phyloP scores from a whole-genome alignment of 108 stramenopile genomes.

The Cyclostephanos invisitatus region DNA sequence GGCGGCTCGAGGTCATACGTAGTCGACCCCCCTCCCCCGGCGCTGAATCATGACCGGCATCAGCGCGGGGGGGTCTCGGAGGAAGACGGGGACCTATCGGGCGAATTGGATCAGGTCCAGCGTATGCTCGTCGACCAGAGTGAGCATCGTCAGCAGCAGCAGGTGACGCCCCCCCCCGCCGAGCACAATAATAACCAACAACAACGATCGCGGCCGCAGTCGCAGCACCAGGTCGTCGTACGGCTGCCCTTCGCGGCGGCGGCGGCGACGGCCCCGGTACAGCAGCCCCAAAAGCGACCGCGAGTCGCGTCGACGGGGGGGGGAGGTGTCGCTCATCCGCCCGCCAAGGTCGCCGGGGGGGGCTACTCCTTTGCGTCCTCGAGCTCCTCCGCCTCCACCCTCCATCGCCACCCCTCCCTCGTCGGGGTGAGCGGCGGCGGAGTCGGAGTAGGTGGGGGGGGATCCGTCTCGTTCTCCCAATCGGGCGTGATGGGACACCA shows the following conservation, averaged over 20 bases:
- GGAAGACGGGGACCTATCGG: slow-evolving; percentile 26
- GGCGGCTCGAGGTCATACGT: slow-evolving; percentile 29
- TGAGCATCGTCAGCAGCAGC: slow-evolving; percentile 5
- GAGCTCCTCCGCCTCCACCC: slow-evolving; percentile 13
- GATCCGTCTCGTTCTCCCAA: slow-evolving; percentile 11
- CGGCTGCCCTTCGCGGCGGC: slow-evolving; percentile 5
- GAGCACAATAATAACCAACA: neutral
- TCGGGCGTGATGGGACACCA: neutral
- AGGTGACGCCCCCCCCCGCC: slow-evolving; percentile 21
- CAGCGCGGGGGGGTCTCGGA: slow-evolving; percentile 10
- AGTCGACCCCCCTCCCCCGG: slow-evolving; percentile 30
- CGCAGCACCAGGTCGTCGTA: slow-evolving; percentile 7
- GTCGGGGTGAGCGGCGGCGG: slow-evolving; percentile 11
- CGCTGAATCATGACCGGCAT: neutral
- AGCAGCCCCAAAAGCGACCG: slow-evolving; percentile 26
- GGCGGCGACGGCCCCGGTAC: neutral
- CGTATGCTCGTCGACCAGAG: slow-evolving; percentile 16
- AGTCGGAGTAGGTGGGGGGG: neutral
- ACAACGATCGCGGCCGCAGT: slow-evolving; percentile 8
- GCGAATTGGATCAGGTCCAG: slow-evolving; percentile 40
- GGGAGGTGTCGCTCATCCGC: neutral
- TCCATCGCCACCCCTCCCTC: slow-evolving; percentile 3
- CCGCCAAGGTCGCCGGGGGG: neutral
- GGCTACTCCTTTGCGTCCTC: slow-evolving; percentile 11
- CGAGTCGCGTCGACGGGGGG: slow-evolving; percentile 19